A percentile compares a stretch with the other conserved stretches of the same genome.
Conservation (phyloP, 805 yeast species). For the Barnettozyma californica region DNA sequence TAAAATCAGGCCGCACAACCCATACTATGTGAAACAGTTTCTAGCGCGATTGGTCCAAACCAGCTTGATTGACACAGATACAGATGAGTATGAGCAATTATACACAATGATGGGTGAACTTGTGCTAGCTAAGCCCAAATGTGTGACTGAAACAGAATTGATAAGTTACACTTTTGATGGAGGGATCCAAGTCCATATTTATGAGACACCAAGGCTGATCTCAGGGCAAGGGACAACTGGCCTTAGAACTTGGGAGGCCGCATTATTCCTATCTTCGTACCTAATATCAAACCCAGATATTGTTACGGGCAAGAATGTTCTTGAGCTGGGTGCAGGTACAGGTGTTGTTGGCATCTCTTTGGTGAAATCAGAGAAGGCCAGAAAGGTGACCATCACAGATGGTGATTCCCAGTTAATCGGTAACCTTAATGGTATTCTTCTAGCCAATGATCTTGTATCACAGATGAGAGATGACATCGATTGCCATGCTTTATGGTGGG, state of each 20-base stretch:
- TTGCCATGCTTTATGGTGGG: constrained; percentile 56
- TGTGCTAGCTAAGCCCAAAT: constrained; percentile 22
- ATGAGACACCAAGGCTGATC: constrained; percentile 59
- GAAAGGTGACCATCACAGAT: constrained; percentile 50
- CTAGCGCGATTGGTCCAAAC: constrained; percentile 27
- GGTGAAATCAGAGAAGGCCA: constrained; percentile 12
- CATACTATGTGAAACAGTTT: constrained; percentile 45
- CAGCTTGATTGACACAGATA: constrained; percentile 28
- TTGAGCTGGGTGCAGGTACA: constrained; percentile 89
- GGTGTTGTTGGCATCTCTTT: constrained; percentile 61
- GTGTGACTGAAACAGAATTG: constrained; percentile 26
- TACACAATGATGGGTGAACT: constrained; percentile 29
- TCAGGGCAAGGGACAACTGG: constrained; percentile 86
- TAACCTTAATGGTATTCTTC: constrained; percentile 38
- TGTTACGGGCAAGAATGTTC: constrained; percentile 29
- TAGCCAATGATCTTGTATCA: constrained; percentile 33
- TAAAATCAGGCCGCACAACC: constrained; percentile 32
- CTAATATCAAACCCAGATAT: constrained; percentile 24
- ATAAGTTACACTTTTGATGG: constrained; percentile 27
- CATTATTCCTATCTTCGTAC: constrained; percentile 57
- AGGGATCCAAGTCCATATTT: constrained; percentile 29
- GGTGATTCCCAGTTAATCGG: constrained; percentile 58
- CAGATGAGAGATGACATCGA: constrained; percentile 11
- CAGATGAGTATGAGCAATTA: constrained; percentile 34
- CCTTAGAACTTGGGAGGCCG: constrained; percentile 90